phyloP scores from a whole-genome alignment of 768 basidiomycete genomes.

The Lactifluus pinguis region DNA sequence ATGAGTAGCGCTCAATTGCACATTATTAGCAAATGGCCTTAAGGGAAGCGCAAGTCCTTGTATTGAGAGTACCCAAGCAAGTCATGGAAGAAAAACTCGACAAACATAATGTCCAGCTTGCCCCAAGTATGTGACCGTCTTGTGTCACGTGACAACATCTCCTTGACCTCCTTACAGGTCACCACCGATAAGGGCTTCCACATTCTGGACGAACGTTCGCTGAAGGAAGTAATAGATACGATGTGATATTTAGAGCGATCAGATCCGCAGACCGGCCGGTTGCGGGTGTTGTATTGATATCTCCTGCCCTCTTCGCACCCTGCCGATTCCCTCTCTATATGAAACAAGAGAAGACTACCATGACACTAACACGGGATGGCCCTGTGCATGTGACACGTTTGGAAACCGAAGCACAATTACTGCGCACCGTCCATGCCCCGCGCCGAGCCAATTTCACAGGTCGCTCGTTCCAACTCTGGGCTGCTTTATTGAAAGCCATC shows the following conservation, averaged over 20 bases:
- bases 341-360: not conserved
- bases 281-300: slow-evolving; percentile 5
- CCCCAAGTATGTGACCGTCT: slow-evolving; percentile 58
- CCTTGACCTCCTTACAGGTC: slow-evolving; percentile 42
- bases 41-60: slow-evolving; percentile 76
- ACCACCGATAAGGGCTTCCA: slow-evolving; percentile 77
- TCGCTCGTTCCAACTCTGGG: not conserved
- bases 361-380: not conserved
- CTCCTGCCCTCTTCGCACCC: not conserved
- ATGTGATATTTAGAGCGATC: slow-evolving; percentile 42
- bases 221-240: slow-evolving; percentile 79
- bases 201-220: slow-evolving; percentile 70
- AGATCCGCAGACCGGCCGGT: not conserved
- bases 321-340: not conserved
- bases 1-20: not conserved
- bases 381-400: not conserved
- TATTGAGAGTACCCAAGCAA: slow-evolving; percentile 88
- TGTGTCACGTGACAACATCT: not conserved
- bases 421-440: not conserved
- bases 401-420: not conserved
- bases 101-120: slow-evolving; percentile 96
- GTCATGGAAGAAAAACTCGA: slow-evolving; percentile 99
- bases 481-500: not conserved
- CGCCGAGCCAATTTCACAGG: not conserved
- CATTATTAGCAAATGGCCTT: slow-evolving; percentile 79